These are phyloP conservation scores for Hanseniaspora lachancei DNA, from an alignment of 805 yeast genomes.

Conservation along the genomic window DNA sequence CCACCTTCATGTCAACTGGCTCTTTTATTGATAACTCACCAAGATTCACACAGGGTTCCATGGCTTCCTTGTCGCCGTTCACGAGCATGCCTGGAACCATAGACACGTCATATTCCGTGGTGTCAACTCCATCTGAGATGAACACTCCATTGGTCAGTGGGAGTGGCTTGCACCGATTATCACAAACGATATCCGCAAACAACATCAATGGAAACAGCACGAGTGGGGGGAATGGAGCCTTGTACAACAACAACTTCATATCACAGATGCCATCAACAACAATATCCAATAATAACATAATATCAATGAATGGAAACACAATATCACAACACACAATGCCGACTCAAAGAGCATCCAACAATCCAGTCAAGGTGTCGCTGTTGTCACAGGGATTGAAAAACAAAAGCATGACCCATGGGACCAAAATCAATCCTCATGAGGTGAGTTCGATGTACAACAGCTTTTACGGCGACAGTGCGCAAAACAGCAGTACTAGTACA, in stretches of 20 bases:
- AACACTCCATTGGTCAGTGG: slow-evolving; percentile 15
- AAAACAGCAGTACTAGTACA: background rate
- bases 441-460: slow-evolving; percentile 13
- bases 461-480: slow-evolving; percentile 4
- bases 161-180: slow-evolving; percentile 14
- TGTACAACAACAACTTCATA: slow-evolving; percentile 15
- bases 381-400: slow-evolving; percentile 22
- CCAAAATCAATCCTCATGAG: slow-evolving; percentile 8
- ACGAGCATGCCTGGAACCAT: background rate
- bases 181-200: slow-evolving; percentile 15
- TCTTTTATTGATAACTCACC: slow-evolving; percentile 12
- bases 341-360: background rate
- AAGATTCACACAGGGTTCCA: slow-evolving; percentile 5
- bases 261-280: slow-evolving; percentile 13
- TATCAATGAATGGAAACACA: slow-evolving; percentile 10
- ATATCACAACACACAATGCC: background rate
- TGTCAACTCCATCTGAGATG: slow-evolving; percentile 12
- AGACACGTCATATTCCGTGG: slow-evolving; percentile 5
- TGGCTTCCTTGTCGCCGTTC: slow-evolving; percentile 9
- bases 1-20: slow-evolving; percentile 6
- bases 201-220: slow-evolving; percentile 9
- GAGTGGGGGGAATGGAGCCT: background rate
- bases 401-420: background rate
- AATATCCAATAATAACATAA: slow-evolving; percentile 7
- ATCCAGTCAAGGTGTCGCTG: slow-evolving; percentile 22